Percentiles rank a stretch among this genome's conserved stretches.
Conservation (phyloP, 116 monocot species). For the Posidonia oceanica region DNA sequence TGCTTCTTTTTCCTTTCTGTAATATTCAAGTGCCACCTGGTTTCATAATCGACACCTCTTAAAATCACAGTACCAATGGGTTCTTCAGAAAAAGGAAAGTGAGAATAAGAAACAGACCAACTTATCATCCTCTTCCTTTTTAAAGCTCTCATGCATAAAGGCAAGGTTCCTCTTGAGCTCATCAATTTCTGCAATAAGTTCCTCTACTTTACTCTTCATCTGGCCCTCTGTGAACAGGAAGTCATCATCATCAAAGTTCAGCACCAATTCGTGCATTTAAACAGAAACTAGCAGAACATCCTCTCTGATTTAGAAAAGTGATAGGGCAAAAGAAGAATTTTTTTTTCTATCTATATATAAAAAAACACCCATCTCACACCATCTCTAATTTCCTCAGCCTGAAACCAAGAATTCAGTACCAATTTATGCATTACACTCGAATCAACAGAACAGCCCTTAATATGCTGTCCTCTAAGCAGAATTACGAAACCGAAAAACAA, state of each 20-base stretch:
- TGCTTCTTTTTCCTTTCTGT: slow-evolving; percentile 38
- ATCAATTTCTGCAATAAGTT: slow-evolving; percentile 19
- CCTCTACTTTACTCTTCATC: slow-evolving; percentile 29
- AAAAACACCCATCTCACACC: no score
- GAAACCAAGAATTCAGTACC: no score
- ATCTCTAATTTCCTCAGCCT: no score
- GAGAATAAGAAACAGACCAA: slow-evolving; percentile 27
- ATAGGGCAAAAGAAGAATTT: no score
- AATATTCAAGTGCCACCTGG: slow-evolving; percentile 45
- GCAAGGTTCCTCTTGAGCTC: slow-evolving; percentile 18
- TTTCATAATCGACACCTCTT: background rate
- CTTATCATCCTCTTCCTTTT: slow-evolving; percentile 54
- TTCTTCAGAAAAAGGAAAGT: no score
- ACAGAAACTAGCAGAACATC: no score
- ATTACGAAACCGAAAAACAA: no score
- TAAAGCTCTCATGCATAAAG: slow-evolving; percentile 34
- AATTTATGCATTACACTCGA: no score
- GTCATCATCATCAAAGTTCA: background rate
- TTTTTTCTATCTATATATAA: no score
- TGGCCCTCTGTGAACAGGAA: slow-evolving; percentile 28
- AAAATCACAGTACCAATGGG: background rate
- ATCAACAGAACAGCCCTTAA: no score
- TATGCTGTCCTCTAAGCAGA: no score
- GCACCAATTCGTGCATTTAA: background rate
- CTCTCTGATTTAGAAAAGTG: no score